Evolutionary conservation across 345 rosid species (phyloP).

Genomic region (Citrus glauca): DNA sequence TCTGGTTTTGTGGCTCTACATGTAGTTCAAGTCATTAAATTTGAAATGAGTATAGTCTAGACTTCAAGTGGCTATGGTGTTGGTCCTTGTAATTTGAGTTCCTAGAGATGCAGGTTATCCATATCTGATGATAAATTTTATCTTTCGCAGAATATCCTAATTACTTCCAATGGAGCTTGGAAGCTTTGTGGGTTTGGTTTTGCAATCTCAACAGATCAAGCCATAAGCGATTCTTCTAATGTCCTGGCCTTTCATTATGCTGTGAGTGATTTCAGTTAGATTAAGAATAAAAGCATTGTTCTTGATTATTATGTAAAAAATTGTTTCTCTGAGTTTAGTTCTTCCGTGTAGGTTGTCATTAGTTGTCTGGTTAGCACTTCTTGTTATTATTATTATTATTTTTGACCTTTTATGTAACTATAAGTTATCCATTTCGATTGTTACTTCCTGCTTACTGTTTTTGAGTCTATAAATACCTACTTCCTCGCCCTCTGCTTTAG

Average conservation of each 20-base stretch:
- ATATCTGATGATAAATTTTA: constrained; percentile 3
- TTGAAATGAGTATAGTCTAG: neutral
- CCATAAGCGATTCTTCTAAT: constrained; percentile 41
- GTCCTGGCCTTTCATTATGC: constrained; percentile 78
- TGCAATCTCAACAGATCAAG: constrained; percentile 67
- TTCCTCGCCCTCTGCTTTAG: neutral
- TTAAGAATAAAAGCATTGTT: neutral
- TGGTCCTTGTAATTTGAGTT: neutral
- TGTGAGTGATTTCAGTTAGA: constrained; percentile 45
- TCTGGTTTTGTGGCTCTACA: neutral
- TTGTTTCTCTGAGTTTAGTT: neutral
- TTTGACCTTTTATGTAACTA: neutral
- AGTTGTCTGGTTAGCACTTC: neutral
- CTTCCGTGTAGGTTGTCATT: neutral
- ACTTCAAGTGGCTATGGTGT: neutral
- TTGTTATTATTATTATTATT: neutral
- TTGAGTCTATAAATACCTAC: constrained; percentile 1
- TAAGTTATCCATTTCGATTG: neutral
- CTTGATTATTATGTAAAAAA: neutral
- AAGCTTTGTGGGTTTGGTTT: constrained; percentile 97
- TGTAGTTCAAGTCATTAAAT: neutral
- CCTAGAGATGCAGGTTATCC: neutral
- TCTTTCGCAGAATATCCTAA: constrained; percentile 68
- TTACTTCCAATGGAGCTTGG: constrained; percentile 95
- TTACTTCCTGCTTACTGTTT: neutral